phyloP scores from a whole-genome alignment of 108 stramenopile genomes.

The Aurantiochytrium sp. region DNA sequence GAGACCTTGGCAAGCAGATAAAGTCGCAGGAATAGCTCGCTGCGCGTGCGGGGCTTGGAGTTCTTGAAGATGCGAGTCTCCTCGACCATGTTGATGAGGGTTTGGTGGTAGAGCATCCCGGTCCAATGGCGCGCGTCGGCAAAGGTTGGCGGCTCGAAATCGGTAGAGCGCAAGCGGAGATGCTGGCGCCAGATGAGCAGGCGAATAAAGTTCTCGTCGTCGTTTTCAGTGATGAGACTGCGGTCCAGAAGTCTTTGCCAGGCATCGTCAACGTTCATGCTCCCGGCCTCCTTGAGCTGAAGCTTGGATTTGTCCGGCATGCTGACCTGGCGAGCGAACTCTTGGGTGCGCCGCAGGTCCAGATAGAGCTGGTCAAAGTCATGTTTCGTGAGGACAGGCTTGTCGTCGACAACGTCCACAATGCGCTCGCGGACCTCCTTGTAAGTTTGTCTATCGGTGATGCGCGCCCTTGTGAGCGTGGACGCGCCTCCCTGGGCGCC shows the following conservation, averaged over 20 bases:
- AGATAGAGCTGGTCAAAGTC: conserved; percentile 29
- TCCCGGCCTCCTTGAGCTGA: background rate
- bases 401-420: background rate
- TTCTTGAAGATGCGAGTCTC: conserved; percentile 1
- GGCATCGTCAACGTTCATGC: background rate
- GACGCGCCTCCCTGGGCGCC: background rate
- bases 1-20: conserved; percentile 18
- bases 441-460: conserved; percentile 19
- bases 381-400: background rate
- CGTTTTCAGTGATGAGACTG: background rate
- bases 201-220: conserved; percentile 9
- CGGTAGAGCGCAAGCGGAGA: background rate
- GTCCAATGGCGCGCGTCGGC: background rate
- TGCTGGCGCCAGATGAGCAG: conserved; percentile 26
- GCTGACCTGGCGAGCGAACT: background rate
- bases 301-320: conserved; percentile 3
- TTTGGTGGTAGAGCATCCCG: conserved; percentile 4
- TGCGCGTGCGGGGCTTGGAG: background rate
- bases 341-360: conserved; percentile 7
- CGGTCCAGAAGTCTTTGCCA: background rate
- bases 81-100: background rate
- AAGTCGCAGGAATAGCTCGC: conserved; percentile 15
- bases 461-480: background rate
- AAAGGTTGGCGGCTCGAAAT: background rate
- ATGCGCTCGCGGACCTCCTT: conserved; percentile 21